Conservation (phyloP, 306 rosid genomes). For the Quercus suber region DNA sequence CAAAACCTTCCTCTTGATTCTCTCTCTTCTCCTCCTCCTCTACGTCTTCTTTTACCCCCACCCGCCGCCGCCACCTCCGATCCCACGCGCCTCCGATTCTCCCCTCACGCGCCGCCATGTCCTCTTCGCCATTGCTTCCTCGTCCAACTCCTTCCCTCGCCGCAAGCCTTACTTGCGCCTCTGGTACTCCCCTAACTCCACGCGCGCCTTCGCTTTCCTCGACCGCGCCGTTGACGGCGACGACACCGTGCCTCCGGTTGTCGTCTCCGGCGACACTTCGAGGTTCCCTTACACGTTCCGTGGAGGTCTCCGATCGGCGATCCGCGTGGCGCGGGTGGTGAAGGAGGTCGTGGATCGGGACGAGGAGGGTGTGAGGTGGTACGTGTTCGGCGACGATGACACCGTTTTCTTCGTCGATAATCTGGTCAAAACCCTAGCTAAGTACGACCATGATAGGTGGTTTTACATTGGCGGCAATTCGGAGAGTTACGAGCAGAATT, state of each 20-base stretch:
- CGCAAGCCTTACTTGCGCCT: constrained; percentile 55
- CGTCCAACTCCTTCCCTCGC: constrained; percentile 58
- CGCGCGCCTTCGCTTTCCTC: constrained; percentile 70
- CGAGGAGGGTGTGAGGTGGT: constrained; percentile 77
- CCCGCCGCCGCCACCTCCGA: neutral
- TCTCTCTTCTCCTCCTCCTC: constrained; percentile 49
- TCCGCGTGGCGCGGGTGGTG: constrained; percentile 84
- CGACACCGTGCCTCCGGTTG: constrained; percentile 32
- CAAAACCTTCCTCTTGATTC: constrained; percentile 37
- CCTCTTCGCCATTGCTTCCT: constrained; percentile 70
- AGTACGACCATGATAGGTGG: constrained; percentile 77
- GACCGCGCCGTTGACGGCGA: constrained; percentile 26
- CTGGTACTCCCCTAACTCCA: constrained; percentile 56
- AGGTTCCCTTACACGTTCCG: constrained; percentile 55
- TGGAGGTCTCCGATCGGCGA: constrained; percentile 80
- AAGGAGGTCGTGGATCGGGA: constrained; percentile 72
- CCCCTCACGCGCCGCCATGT: constrained; percentile 69
- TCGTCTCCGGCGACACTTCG: constrained; percentile 60
- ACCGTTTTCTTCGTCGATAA: constrained; percentile 87
- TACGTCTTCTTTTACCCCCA: constrained; percentile 26
- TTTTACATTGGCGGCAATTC: constrained; percentile 72
- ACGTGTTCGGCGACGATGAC: constrained; percentile 89
- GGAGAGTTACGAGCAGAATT: constrained; percentile 80
- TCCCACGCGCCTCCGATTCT: neutral
- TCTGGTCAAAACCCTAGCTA: constrained; percentile 52